Conservation (phyloP, 2,329 filamentous ascomycete species). For the Teratosphaeriaceae sp. region DNA sequence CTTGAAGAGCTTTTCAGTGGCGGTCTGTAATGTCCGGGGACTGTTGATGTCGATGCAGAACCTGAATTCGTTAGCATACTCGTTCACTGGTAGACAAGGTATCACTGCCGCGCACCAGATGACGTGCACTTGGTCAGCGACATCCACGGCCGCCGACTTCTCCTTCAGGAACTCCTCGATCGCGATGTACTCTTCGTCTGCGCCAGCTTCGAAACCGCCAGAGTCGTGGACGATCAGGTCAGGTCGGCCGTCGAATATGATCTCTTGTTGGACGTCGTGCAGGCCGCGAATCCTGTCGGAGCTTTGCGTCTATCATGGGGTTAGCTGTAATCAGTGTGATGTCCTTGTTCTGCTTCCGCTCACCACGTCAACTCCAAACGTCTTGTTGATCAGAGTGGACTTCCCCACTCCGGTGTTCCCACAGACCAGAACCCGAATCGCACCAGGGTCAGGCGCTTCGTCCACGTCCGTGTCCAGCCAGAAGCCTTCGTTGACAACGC, state of each 20-base stretch:
- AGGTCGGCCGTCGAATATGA: constrained; percentile 27
- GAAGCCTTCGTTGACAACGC: constrained; percentile 17
- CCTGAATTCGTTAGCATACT: constrained; percentile 9
- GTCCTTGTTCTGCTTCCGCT: neutral
- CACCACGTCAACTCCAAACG: constrained; percentile 28
- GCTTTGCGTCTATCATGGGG: constrained; percentile 10
- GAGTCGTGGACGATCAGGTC: constrained; percentile 32
- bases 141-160: constrained; percentile 23
- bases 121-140: constrained; percentile 26
- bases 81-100: neutral
- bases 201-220: constrained; percentile 30
- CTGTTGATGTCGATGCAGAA: constrained; percentile 32
- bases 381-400: constrained; percentile 27
- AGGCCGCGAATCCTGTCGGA: constrained; percentile 25
- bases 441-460: constrained; percentile 11
- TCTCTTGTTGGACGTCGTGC: constrained; percentile 28
- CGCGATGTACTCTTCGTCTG: constrained; percentile 22
- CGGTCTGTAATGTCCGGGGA: constrained; percentile 28
- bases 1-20: constrained; percentile 27
- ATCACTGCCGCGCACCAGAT: constrained; percentile 21
- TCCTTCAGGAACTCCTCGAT: constrained; percentile 28
- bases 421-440: constrained; percentile 31
- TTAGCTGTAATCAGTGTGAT: neutral
- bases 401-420: constrained; percentile 29
- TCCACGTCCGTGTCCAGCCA: constrained; percentile 21